Evolutionary conservation across 1,284 basidiomycete species (phyloP), one percentile per base, ranked within the genome.

Genomic region (Malassezia pachydermatis): DNA sequence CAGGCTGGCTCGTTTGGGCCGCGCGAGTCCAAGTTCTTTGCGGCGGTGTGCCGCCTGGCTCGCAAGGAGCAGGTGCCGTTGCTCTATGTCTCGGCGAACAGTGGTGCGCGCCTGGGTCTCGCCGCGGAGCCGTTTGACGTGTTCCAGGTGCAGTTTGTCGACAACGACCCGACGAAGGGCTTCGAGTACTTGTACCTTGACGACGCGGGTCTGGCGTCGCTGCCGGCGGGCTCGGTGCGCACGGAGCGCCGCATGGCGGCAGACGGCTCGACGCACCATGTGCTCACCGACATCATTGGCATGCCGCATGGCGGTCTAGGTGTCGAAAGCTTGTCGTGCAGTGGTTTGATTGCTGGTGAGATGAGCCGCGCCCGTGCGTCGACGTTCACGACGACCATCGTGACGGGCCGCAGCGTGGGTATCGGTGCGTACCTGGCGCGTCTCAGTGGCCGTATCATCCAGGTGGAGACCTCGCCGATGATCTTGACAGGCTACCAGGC

Each of bases 381-480:
- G 72, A 95, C 98, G 73, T 99, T 99, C 78, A 99, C 94, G 43
- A 90, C 96, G 73, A 98, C 94, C 17, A 82, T 99, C 66, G 92
- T 98, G 63, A 95, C 90, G 35, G 94, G 90, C 61, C 87, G 94
- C 48, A 96, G 90, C 5, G 94, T 99, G 62, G 94, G 94, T 75
- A 99, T 98, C 65, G 94, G 94, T 70, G 94, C 94, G 30, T 98
- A 99, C 75, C 85, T 99, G 49, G 90, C 98, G 49, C 88, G 94
- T 65, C 81, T 98, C 33, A 94, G 94, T 64, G 87, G 98, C 76
- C 84, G 94, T 66, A 87, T 94, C 3, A 88, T 99, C 43, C 94
- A 99, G 74, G 94, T 99, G 47, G 94, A 96, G 75, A 90, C 92
- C 40, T 92, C 96, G 69, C 94, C 94, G 1, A 95, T 99, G 76